Evolutionary conservation across 306 rosid genomes (phyloP).

Genomic region (Adenanthera pavonina): DNA sequence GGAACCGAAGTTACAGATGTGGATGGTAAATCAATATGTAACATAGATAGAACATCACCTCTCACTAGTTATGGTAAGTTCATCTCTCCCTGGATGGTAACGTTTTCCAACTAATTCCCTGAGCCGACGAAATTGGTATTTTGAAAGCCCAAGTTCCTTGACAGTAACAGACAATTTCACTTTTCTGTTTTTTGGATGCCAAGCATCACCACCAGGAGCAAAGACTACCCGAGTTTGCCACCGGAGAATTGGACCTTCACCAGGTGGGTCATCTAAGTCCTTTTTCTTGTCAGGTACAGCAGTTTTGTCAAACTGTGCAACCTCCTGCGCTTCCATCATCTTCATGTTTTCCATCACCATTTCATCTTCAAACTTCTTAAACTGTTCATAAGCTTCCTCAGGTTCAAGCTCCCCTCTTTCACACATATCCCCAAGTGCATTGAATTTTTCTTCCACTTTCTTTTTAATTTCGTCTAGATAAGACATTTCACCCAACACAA

Average conservation of each 20-base stretch:
- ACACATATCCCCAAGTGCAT: constrained; percentile 89
- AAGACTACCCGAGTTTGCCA: constrained; percentile 89
- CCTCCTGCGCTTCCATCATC: constrained; percentile 68
- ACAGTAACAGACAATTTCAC: constrained; percentile 90
- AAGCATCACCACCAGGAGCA: constrained; percentile 96
- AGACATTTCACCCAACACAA: constrained; percentile 41
- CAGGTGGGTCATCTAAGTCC: constrained; percentile 78
- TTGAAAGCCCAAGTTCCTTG: constrained; percentile 92
- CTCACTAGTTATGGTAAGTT: constrained; percentile 89
- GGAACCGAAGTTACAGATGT: not conserved
- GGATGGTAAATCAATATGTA: constrained; percentile 21
- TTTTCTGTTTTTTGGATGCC: constrained; percentile 97
- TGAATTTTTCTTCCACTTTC: constrained; percentile 75
- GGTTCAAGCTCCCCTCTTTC: constrained; percentile 96
- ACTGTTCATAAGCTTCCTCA: constrained; percentile 78
- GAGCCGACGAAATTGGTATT: constrained; percentile 79
- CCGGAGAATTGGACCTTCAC: constrained; percentile 94
- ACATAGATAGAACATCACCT: constrained; percentile 53
- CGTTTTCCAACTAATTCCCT: constrained; percentile 92
- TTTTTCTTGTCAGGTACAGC: constrained; percentile 63
- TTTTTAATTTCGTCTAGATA: constrained; percentile 70
- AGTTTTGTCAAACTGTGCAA: constrained; percentile 52
- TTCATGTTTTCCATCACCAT: constrained; percentile 61
- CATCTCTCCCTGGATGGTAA: constrained; percentile 93
- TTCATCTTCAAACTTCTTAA: constrained; percentile 84